Evolutionary conservation across 2,329 filamentous ascomycete species (phyloP), one percentile per base, ranked within the genome.

Genomic region (Aspergillus niger): DNA sequence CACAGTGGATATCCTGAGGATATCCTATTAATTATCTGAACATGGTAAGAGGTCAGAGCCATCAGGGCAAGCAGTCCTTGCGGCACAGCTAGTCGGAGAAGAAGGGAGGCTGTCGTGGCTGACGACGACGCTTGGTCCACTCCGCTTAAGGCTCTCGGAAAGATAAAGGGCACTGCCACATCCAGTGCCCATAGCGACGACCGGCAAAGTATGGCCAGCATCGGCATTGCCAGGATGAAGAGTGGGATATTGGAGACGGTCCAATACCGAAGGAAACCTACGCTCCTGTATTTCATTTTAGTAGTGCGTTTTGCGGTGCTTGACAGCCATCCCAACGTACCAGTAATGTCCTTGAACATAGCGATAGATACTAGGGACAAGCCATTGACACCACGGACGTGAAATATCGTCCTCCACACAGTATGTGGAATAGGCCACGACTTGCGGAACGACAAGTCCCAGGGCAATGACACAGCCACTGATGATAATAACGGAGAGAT

Each of bases 281-380:
- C 87, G 69, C 94, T 88, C 95, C 93, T 97, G 63, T 22, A 39
- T 15, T 10, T 52, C 44, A n/a, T 13, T 72, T 67, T 67, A 63
- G 60, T 62, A 50, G 26, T 52, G 24, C 6, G 22, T 30, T 36
- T 28, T 20, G 26, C 52, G 15, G 56, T 13, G 24, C 6, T 11
- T 24, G 20, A 15, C 43, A 20, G 26, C 11, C 51, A 30, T 15
- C 28, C 43, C 11, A 20, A 76, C 86, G 75, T 83, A 96, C 93
- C 95, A 99, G 76, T 99, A 98, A 69, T 91, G 82, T 49, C 83
- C 82, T 73, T 99, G 95, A 2, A 98, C 94, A 81, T 90, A 98
- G 0, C 87, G 84, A 77, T 96, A 98, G 62, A 99, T 93, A 73
- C 92, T 96, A 3, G 95, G 95, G 11, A 93, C 64, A n/a, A 78